Base-by-base conservation (phyloP, 1,284 basidiomycete species). In the Ganoderma lucidum region DNA sequence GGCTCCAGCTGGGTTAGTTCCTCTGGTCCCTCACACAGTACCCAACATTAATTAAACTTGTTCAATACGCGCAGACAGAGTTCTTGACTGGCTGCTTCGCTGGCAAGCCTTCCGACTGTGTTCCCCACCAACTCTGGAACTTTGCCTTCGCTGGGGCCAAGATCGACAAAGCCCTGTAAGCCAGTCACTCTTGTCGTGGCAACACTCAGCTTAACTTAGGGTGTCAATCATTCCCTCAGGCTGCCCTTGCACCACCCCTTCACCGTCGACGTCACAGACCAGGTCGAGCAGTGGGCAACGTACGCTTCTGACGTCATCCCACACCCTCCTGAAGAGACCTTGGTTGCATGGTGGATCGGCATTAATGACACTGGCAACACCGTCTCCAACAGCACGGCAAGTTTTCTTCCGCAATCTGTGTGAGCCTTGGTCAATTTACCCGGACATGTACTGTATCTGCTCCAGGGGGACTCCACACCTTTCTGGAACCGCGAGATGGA, bases 281-380 rank as follows among this genome's bases (percentile, higher is more conserved):
- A 87, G 72, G 86, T 88, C 15, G 79, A 80, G 32, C 86, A 88
- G 75, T 88, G 84, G 84, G 77, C 75, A 9, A 72, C 75, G 5
- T 86, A 81, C 71, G 87, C 83, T 0, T 80, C 84, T 3, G 72
- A 80, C 37, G 77, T 85, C 30, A 75, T 88, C 9, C 84, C 86
- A 3, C 84, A 85, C 73, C 84, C 84, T 8, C 61, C 75, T 0
- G 77, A 73, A 37, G 75, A 84, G 67, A 87, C 87, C 0, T 74
- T 88, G 42, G 84, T 85, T 3, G 80, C 82, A 2, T 89, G 87
- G 87, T 89, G 86, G 85, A 88, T 88, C 67, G 87, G 87, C 6
- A 88, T 88, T 64, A 88, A 88, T 75, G 87, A 88, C 73, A 87
- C 86, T 0, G 85, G 86, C 3, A 87, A 88, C 74, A 83, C 84